These are phyloP conservation scores for Geosmithia flava DNA, from an alignment of 2,329 filamentous ascomycete species.

Conservation along the genomic window DNA sequence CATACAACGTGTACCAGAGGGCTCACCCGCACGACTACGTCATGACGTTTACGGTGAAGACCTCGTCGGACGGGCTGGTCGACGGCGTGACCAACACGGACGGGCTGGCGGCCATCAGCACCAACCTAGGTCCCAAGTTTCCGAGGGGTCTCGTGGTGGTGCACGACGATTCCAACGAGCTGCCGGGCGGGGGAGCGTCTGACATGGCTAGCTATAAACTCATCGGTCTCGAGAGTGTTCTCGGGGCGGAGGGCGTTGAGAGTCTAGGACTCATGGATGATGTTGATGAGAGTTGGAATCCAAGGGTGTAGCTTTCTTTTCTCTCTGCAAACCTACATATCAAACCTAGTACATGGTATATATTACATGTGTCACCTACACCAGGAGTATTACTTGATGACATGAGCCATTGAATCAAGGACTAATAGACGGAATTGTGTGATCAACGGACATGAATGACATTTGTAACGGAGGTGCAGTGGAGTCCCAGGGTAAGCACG, in stretches of 20 bases:
- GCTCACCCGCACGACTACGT: constrained; percentile 35
- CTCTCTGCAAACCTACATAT: too few relatives aligned
- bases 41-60: constrained; percentile 32
- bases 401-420: too few relatives aligned
- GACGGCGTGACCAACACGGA: constrained; percentile 42
- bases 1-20: constrained; percentile 37
- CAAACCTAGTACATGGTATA: too few relatives aligned
- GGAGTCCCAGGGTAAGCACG: too few relatives aligned
- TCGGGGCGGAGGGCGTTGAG: constrained; percentile 13
- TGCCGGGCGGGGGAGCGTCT: constrained; percentile 29
- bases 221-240: constrained; percentile 25
- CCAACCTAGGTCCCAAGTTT: constrained; percentile 25
- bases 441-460: too few relatives aligned
- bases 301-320: constrained; percentile 13
- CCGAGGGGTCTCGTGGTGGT: constrained; percentile 33
- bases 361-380: too few relatives aligned
- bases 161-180: constrained; percentile 41
- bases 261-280: constrained; percentile 17
- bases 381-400: too few relatives aligned
- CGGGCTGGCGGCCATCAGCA: constrained; percentile 33
- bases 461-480: too few relatives aligned
- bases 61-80: constrained; percentile 25
- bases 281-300: constrained; percentile 26
- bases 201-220: constrained; percentile 38
- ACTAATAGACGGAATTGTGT: too few relatives aligned